Conservation (phyloP, 768 basidiomycete genomes). For the Mycena venus region DNA sequence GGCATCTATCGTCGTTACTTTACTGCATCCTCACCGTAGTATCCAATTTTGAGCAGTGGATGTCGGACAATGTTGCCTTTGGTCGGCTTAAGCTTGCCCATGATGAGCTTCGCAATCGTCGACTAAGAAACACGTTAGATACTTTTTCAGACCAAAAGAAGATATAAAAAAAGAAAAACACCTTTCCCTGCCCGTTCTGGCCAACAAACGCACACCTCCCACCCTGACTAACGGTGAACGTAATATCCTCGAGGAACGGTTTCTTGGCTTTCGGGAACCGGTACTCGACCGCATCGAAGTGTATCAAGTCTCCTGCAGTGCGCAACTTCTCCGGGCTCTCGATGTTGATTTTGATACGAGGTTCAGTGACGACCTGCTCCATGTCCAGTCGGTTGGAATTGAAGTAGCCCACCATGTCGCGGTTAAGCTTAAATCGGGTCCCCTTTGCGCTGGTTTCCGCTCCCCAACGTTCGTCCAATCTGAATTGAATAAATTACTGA, state of each 20-base stretch:
- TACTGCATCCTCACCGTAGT: slow-evolving; percentile 68
- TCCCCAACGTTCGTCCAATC: slow-evolving; percentile 54
- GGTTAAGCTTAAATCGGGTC: slow-evolving; percentile 68
- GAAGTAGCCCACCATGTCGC: slow-evolving; percentile 61
- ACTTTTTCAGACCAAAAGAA: not conserved
- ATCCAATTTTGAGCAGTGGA: slow-evolving; percentile 66
- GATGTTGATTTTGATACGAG: slow-evolving; percentile 51
- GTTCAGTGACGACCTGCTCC: slow-evolving; percentile 52
- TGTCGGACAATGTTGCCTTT: slow-evolving; percentile 66
- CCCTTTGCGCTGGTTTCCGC: slow-evolving; percentile 55
- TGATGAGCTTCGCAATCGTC: slow-evolving; percentile 64
- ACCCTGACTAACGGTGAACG: slow-evolving; percentile 53
- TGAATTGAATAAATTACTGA: slow-evolving; percentile 35
- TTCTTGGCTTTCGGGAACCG: slow-evolving; percentile 44
- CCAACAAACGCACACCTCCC: slow-evolving; percentile 54
- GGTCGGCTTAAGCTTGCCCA: slow-evolving; percentile 55
- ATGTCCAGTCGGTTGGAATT: slow-evolving; percentile 53
- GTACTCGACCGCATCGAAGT: slow-evolving; percentile 48
- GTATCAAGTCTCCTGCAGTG: slow-evolving; percentile 49
- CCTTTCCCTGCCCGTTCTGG: slow-evolving; percentile 6
- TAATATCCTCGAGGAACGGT: slow-evolving; percentile 43
- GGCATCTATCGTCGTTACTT: too few relatives aligned
- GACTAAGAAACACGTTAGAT: slow-evolving; percentile 37
- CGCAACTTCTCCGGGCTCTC: slow-evolving; percentile 44
- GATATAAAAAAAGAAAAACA: not conserved